Evolutionary conservation across 2,329 filamentous ascomycete species (phyloP).

Genomic region (Ophidiomyces ophidiicola): DNA sequence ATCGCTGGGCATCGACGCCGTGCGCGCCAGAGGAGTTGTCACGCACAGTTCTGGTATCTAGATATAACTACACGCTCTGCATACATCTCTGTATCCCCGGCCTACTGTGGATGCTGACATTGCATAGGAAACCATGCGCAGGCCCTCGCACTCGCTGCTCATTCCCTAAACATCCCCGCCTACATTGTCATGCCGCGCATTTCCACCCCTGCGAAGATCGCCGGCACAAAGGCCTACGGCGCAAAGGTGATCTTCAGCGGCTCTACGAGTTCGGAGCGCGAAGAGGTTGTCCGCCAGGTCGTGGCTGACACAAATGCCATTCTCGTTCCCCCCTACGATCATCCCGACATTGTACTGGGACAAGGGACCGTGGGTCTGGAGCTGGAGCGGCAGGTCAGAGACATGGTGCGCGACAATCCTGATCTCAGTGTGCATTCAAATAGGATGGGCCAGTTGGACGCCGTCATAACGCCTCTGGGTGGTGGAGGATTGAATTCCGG

Average conservation of each 20-base stretch:
- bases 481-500: conserved; percentile 82
- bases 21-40: conserved; percentile 58
- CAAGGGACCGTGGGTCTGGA: conserved; percentile 87
- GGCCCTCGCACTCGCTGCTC: conserved; percentile 75
- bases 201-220: conserved; percentile 72
- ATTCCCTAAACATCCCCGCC: conserved; percentile 58
- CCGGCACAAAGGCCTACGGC: conserved; percentile 66
- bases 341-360: conserved; percentile 80
- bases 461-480: conserved; percentile 70
- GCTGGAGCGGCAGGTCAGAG: conserved; percentile 58
- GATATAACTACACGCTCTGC: conserved; percentile 8
- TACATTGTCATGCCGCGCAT: conserved; percentile 91
- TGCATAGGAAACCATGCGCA: conserved; percentile 78
- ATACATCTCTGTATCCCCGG: not conserved
- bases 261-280: conserved; percentile 65
- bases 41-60: conserved; percentile 74
- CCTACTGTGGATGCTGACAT: not conserved
- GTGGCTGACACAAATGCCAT: conserved; percentile 60
- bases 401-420: conserved; percentile 35
- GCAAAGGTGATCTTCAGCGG: conserved; percentile 71
- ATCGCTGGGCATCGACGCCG: conserved; percentile 50
- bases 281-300: conserved; percentile 60
- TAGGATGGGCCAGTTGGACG: conserved; percentile 40
- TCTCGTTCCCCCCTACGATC: conserved; percentile 81
- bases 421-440: conserved; percentile 20